phyloP scores from a whole-genome alignment of 345 rosid genomes.

The Angophora floribunda region DNA sequence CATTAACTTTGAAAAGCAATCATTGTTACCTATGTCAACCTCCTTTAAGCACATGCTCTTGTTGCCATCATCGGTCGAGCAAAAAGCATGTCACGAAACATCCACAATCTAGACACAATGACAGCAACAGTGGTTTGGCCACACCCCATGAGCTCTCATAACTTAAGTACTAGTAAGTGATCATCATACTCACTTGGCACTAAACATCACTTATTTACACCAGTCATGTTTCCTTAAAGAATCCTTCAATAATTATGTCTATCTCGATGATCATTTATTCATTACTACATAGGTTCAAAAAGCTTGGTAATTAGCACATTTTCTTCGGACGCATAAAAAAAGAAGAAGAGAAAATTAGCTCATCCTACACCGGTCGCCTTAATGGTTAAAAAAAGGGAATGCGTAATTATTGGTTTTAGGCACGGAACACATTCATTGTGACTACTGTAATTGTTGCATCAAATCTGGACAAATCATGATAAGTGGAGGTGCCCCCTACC shows the following conservation, averaged over 20 bases:
- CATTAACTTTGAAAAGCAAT: not conserved
- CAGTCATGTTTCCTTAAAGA: not conserved
- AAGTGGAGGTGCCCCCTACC: not conserved
- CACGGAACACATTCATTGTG: not conserved
- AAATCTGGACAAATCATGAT: not conserved
- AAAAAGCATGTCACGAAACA: not conserved
- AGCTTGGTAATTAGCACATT: not conserved
- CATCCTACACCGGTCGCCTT: not conserved
- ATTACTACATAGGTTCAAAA: not conserved
- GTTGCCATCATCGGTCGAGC: not conserved
- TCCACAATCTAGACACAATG: not conserved
- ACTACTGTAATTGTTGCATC: not conserved
- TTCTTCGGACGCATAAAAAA: not conserved
- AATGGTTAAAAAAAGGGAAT: not conserved
- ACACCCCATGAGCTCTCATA: not conserved
- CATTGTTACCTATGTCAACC: not conserved
- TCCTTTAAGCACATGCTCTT: not conserved
- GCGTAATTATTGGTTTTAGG: not conserved
- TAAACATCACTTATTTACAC: not conserved
- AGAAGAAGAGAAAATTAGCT: not conserved
- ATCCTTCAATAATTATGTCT: not conserved
- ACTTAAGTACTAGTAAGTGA: not conserved
- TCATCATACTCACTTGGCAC: not conserved
- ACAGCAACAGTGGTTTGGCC: not conserved
- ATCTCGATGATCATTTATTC: not conserved